Percentiles rank a stretch among this genome's conserved stretches.
These are phyloP conservation scores for Prillingera fragicola DNA, from an alignment of 1,284 basidiomycete species.

Conservation along the genomic window DNA sequence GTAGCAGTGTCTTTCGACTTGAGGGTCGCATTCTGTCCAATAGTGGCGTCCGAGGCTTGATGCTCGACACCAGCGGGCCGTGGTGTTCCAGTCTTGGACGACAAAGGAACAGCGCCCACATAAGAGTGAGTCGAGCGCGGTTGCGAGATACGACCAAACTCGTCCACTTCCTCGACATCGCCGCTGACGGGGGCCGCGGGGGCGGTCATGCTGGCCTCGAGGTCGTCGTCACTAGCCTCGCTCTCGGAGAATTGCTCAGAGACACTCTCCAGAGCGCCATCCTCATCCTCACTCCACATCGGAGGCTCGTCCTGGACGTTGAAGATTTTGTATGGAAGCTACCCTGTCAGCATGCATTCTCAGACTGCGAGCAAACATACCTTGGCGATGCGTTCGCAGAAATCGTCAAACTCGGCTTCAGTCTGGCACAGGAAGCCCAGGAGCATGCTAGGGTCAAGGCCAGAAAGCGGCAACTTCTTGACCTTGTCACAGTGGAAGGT, in stretches of 20 bases:
- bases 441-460: conserved; percentile 95
- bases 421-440: conserved; percentile 82
- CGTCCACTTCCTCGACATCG: conserved; percentile 1
- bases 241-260: conserved; percentile 55
- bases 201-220: background rate
- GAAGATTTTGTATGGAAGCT: conserved; percentile 71
- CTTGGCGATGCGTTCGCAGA: conserved; percentile 63
- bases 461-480: conserved; percentile 82
- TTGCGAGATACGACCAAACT: conserved; percentile 10
- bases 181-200: too few species aligned
- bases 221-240: conserved; percentile 8
- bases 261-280: conserved; percentile 71
- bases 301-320: conserved; percentile 79
- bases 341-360: conserved; percentile 33
- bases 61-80: too few species aligned
- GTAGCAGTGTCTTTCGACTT: too few species aligned
- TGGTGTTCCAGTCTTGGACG: too few species aligned
- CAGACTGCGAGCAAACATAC: conserved; percentile 50
- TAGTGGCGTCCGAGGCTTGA: too few species aligned
- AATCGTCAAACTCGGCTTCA: conserved; percentile 77
- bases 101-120: too few species aligned
- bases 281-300: conserved; percentile 66
- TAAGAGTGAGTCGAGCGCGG: too few species aligned
- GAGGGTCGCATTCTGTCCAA: too few species aligned
- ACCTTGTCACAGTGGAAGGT: conserved; percentile 94